A percentile compares a stretch with the other conserved stretches of the same genome.
phyloP scores from a whole-genome alignment of 225 moss, liverwort and hornwort species.

The Ulota crispa region DNA sequence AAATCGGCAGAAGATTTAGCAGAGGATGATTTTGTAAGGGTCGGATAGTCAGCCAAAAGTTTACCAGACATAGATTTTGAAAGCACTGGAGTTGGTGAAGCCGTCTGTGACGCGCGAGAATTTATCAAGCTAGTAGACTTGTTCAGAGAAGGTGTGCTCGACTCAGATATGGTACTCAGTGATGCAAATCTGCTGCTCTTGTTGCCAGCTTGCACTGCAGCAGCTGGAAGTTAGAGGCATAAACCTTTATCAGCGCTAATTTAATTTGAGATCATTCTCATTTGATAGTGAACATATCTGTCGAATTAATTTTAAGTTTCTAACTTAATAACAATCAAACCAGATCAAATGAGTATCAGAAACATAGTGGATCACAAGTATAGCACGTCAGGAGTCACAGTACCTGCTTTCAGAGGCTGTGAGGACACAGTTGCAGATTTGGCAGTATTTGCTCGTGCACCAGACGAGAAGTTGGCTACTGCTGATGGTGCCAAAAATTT shows the following conservation, averaged over 20 bases:
- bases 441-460: conserved; percentile 47
- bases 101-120: conserved; percentile 31
- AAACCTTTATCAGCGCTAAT: conserved; percentile 14
- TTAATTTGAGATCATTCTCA: neutral
- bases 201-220: conserved; percentile 42
- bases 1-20: conserved; percentile 40
- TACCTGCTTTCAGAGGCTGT: conserved; percentile 54
- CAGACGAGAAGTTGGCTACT: conserved; percentile 58
- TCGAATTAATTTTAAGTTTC: no score
- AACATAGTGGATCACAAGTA: conserved; percentile 11
- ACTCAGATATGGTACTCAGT: conserved; percentile 53
- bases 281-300: neutral
- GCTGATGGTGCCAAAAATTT: conserved; percentile 79
- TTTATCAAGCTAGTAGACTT: conserved; percentile 34
- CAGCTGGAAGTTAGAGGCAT: conserved; percentile 7
- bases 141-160: conserved; percentile 31
- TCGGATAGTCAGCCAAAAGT: conserved; percentile 32
- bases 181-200: conserved; percentile 66
- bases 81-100: conserved; percentile 38
- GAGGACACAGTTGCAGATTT: conserved; percentile 49
- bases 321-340: neutral
- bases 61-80: conserved; percentile 49
- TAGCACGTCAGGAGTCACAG: neutral
- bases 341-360: neutral
- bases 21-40: conserved; percentile 39